Evolutionary conservation across 257 asterid genomes (phyloP).

Genomic region (Echium plantagineum): DNA sequence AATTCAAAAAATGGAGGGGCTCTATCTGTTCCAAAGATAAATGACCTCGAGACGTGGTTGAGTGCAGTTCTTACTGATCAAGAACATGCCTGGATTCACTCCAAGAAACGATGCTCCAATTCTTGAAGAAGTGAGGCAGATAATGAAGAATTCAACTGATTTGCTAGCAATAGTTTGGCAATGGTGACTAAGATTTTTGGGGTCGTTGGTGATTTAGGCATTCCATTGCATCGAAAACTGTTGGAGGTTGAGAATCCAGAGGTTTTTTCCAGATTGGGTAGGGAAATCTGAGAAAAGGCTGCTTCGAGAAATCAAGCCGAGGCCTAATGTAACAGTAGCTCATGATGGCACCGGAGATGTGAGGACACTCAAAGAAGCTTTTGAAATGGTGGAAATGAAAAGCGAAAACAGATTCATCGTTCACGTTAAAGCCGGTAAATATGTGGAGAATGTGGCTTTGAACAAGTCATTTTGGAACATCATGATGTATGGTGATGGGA

Average conservation of each 20-base stretch:
- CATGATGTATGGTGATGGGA: conserved; percentile 71
- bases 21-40: conserved; percentile 11
- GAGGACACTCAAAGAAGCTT: conserved; percentile 37
- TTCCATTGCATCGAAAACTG: conserved; percentile 43
- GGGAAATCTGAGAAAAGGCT: conserved; percentile 40
- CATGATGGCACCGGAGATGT: conserved; percentile 44
- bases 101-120: conserved; percentile 31
- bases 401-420: conserved; percentile 37
- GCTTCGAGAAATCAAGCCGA: conserved; percentile 30
- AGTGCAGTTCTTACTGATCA: conserved; percentile 42
- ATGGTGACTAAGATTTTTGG: conserved; percentile 39
- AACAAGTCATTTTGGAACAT: conserved; percentile 58
- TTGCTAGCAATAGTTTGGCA: conserved; percentile 47
- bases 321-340: conserved; percentile 55
- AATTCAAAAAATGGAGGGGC: conserved; percentile 11
- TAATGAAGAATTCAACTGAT: conserved; percentile 39
- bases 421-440: conserved; percentile 44
- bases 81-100: conserved; percentile 56
- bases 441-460: conserved; percentile 47
- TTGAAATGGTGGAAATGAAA: conserved; percentile 45
- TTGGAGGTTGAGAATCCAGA: conserved; percentile 11
- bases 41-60: conserved; percentile 43
- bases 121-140: conserved; percentile 17
- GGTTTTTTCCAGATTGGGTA: conserved; percentile 46
- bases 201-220: conserved; percentile 24